Evolutionary conservation across 129 eudicot genomes (phyloP).

Genomic region (Chrysanthemum lavandulifolium): DNA sequence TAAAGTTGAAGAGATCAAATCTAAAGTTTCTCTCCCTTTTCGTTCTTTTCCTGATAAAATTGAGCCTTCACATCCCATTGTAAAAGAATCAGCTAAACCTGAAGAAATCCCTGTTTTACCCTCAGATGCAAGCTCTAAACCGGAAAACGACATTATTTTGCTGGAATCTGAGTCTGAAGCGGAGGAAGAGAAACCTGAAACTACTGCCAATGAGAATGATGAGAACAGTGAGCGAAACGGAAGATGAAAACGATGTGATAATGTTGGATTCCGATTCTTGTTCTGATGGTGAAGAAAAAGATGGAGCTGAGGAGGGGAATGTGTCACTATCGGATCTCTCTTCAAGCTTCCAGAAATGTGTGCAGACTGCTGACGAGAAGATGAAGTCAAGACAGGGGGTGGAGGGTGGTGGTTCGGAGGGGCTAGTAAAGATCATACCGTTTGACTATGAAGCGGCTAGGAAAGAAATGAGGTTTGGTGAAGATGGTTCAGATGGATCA

Average conservation of each 20-base stretch:
- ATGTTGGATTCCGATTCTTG: conserved; percentile 39
- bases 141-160: conserved; percentile 37
- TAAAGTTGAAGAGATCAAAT: conserved; percentile 67
- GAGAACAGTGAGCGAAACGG: conserved; percentile 21
- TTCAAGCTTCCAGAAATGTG: conserved; percentile 74
- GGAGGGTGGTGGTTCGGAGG: conserved; percentile 31
- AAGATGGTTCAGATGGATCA: conserved; percentile 24
- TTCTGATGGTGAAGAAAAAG: conserved; percentile 32
- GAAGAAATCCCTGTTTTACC: conserved; percentile 24
- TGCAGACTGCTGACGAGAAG: conserved; percentile 38
- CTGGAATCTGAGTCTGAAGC: conserved; percentile 40
- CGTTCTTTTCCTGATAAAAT: conserved; percentile 44
- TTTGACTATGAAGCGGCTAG: conserved; percentile 86
- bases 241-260: conserved; percentile 38
- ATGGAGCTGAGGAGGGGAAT: conserved; percentile 46
- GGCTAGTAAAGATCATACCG: conserved; percentile 48
- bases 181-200: conserved; percentile 30
- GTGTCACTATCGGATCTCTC: conserved; percentile 79
- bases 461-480: conserved; percentile 59
- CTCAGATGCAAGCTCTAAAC: conserved; percentile 17
- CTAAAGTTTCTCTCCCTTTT: conserved; percentile 52
- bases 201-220: conserved; percentile 30
- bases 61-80: conserved; percentile 22
- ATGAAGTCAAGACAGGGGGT: conserved; percentile 20
- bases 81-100: conserved; percentile 30